Base-by-base conservation (phyloP, 345 rosid species). In the Rubroshorea leprosula region DNA sequence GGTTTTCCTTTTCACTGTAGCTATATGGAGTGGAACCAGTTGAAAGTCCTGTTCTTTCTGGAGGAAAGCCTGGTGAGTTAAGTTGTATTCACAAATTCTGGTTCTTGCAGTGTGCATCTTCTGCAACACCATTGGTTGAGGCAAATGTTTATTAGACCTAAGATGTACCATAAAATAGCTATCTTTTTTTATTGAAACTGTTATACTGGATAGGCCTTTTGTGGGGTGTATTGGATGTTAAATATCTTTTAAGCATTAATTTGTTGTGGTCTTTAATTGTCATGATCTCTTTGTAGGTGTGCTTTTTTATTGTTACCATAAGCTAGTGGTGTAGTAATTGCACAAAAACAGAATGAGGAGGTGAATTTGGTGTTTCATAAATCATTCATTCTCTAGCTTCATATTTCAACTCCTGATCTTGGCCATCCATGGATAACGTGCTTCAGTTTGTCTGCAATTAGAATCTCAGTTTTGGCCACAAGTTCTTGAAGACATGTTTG, bases 1-100 rank as follows among this genome's bases (percentile, higher is more conserved):
- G 45, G 29, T 26, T 63, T 63, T 21, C 26, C 60, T 69, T 20
- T 64, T 26, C 44, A 6, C 15, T 35, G 52, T 45, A 90, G 97
- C 80, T 90, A 13, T 75, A 73, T 74, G 97, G 94, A 38, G 80
- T 90, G 39, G 96, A 90, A 57, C 96, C 97, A 41, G 66, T 79
- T 73, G 97, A 90, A 74, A 90, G 96, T 19, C 68, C 96, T 20
- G 74, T 87, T 51, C 72, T 90, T 4, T 72, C 89, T 7, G 97
- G 97, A 56, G 97, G 94, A 48, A 87, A 83, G 72, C 91, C 97
- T 68, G 97, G 96, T 90, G 53, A 73, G 73, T 66, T 66, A 51
- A 19, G 18, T 26, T 39, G 14, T n/a, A 16, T 21, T 6, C 16
- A 43, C 18, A 14, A 60, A 11, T 49, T 47, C 20, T 47, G 18